Base-by-base conservation (phyloP, 2,329 filamentous ascomycete genomes). In the Diaporthe caulivora region DNA sequence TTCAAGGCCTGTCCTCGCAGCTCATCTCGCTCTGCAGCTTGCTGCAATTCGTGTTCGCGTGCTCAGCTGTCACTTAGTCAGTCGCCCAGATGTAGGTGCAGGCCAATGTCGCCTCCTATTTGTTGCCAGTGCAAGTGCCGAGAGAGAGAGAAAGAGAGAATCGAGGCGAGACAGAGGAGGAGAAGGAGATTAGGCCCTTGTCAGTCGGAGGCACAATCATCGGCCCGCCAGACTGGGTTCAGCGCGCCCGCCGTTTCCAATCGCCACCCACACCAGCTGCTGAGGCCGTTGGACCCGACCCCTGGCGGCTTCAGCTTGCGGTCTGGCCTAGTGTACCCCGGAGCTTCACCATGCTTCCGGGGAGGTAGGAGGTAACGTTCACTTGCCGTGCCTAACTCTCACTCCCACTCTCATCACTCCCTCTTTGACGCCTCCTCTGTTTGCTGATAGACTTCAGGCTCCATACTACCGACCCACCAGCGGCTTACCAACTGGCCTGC, bases 141-240 rank as follows among this genome's bases (percentile, higher is more conserved):
- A 57, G 40, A n/a, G 17, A 44, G 55, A n/a, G 37, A 15, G 18
- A 37, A 26, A 31, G 29, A 58, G 55, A n/a, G 37, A 15, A 34
- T 34, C 5, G 34, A 34, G 34, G 34, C 34, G 24, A 44, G 34
- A 34, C 34, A 34, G 18, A 37, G 21, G 24, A 21, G 40, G 55
- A n/a, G 37, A 21, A 37, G 17, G 13, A 34, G 31, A 44, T 18
- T 37, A 13, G 21, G 54, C 51, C 55, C 42, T 65, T 65, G 60
- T 65, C 29, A 9, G n/a, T 65, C 62, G 62, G 68, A 40, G 54
- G 18, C 54, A 53, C 29, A 53, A 31, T 44, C 54, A 40, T 60
- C 68, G 68, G 68, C 68, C 68, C 68, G 68, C 68, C 68, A 60
- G 54, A 31, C 68, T 60, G 68, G 60, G 44, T 65, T 51, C 44